Conservation (phyloP, 192 early-diverging fungal genomes). For the Glomus cerebriforme region DNA sequence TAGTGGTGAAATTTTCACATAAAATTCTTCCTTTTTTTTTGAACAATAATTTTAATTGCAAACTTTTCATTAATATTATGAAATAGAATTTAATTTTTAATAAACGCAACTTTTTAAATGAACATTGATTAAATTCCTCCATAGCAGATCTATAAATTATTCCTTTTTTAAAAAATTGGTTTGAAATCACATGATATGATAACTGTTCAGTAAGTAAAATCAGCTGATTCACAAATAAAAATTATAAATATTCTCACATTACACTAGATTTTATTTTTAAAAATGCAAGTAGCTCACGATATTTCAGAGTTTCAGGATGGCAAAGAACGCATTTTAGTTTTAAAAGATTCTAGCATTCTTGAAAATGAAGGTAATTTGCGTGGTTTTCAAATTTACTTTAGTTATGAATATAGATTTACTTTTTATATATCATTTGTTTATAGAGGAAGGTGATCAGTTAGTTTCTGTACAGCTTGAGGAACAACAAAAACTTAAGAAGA, state of each 20-base stretch:
- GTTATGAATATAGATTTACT: background rate
- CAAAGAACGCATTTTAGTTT: slow-evolving; percentile 79
- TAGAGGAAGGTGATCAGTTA: slow-evolving; percentile 73
- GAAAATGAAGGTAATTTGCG: slow-evolving; percentile 47
- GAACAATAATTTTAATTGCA: too few relatives aligned
- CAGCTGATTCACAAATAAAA: too few relatives aligned
- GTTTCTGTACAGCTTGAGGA: slow-evolving; percentile 72
- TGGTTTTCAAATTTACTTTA: background rate
- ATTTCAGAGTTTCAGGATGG: slow-evolving; percentile 67
- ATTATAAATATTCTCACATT: too few relatives aligned
- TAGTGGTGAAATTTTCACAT: background rate
- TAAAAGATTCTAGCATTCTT: slow-evolving; percentile 81
- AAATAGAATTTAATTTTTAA: too few relatives aligned
- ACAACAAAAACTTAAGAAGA: slow-evolving; percentile 64
- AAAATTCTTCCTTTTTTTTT: background rate
- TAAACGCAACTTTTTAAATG: too few relatives aligned
- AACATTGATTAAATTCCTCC: too few relatives aligned
- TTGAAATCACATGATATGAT: too few relatives aligned
- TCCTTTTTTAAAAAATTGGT: too few relatives aligned
- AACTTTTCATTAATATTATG: too few relatives aligned
- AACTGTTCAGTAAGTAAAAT: too few relatives aligned
- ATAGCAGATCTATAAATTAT: too few relatives aligned
- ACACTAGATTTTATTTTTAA: too few relatives aligned
- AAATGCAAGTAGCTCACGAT: slow-evolving; percentile 70
- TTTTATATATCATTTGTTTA: background rate